Evolutionary conservation across 2,329 filamentous ascomycete species (phyloP), one percentile per base, ranked within the genome.

Genomic region (Diaporthe sp.): DNA sequence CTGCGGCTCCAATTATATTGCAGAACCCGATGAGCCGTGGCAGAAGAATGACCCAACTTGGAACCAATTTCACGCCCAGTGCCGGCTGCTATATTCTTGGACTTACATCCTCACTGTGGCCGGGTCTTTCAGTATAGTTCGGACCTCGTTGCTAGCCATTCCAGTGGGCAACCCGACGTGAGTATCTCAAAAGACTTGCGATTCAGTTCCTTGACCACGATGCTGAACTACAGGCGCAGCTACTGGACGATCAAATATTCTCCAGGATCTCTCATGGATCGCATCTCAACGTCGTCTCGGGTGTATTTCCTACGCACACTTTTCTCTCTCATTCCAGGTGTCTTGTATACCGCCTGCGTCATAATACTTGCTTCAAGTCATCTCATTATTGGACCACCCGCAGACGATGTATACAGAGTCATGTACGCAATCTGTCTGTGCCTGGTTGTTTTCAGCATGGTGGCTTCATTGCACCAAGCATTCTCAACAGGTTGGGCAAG

Each of bases 231-330:
- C 5, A n/a, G 6, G 19, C 19, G 35, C 19, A 66, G 61, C 19
- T 35, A 33, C 61, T 66, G 61, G 61, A 66, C 61, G 17, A 35
- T 66, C 42, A 66, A 64, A 35, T 35, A 35, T 19, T 66, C 61
- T 22, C 42, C 61, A 9, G 28, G 42, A 17, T 66, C 61, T n/a
- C 19, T 50, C 2, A 22, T 66, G 28, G 42, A 25, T 35, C 42
- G 61, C 30, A 33, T 66, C 42, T 50, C 30, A 25, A 50, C 61
- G 19, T 28, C 61, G 12, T 50, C 61, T 50, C 19, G 42, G 19
- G 42, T 66, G 19, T 66, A 66, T 17, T 50, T 15, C 28, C 42
- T 66, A 7, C 61, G 61, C 19, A 66, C 61, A 2, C 9, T 66
- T 2, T 66, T 50, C 30, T 66, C 42, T 4, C 45, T 66, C 2